These are phyloP conservation scores for Kwoniella bestiolae DNA, from an alignment of 768 basidiomycete species.

Conservation along the genomic window DNA sequence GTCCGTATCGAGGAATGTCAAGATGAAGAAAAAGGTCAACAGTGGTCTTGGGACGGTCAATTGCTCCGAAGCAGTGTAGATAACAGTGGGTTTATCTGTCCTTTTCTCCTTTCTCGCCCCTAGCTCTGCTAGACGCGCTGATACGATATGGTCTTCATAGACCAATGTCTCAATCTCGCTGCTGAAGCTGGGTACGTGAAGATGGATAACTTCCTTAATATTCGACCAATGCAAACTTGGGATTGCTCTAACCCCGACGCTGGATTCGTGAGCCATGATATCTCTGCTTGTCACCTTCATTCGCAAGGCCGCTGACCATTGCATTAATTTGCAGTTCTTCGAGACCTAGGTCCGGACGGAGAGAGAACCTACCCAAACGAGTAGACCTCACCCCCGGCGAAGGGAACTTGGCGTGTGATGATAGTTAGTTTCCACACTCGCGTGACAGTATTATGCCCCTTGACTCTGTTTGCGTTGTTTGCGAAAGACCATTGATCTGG, in stretches of 20 bases:
- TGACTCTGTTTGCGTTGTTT: background rate
- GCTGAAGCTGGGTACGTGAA: background rate
- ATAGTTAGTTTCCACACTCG: too few species aligned
- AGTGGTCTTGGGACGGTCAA: conserved; percentile 11
- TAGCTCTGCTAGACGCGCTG: too few species aligned
- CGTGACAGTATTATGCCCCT: too few species aligned
- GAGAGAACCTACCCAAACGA: too few species aligned
- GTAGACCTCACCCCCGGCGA: too few species aligned
- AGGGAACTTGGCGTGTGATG: too few species aligned
- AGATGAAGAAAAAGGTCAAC: background rate
- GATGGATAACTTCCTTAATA: conserved; percentile 15
- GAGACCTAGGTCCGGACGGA: background rate
- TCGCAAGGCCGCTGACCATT: too few species aligned
- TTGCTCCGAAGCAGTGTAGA: background rate
- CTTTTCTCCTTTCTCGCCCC: too few species aligned
- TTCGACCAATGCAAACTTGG: conserved; percentile 10
- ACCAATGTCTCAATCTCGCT: conserved; percentile 11
- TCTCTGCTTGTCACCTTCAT: background rate
- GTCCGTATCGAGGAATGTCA: conserved; percentile 1
- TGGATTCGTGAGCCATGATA: background rate
- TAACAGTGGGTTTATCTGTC: background rate
- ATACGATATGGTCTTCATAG: too few species aligned
- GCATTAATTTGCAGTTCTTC: too few species aligned
- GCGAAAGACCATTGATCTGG: too few species aligned
- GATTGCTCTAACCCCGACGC: conserved; percentile 6